Conservation (phyloP, 345 rosid species). For the Durio zibethinus region DNA sequence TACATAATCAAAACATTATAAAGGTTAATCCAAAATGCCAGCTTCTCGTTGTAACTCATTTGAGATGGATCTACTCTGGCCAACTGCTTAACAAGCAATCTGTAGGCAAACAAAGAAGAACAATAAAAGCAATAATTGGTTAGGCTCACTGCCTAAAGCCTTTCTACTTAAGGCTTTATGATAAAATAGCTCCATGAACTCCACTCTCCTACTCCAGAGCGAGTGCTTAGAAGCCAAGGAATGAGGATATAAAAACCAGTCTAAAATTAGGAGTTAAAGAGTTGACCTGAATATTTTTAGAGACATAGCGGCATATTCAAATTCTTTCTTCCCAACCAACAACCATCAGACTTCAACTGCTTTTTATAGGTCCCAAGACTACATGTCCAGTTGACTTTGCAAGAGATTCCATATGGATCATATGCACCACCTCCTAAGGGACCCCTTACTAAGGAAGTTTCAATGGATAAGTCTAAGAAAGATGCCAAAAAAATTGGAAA, state of each 20-base stretch:
- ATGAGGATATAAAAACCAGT: neutral
- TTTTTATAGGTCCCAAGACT: conserved; percentile 40
- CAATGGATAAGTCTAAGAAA: conserved; percentile 35
- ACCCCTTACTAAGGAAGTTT: conserved; percentile 27
- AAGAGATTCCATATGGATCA: conserved; percentile 49
- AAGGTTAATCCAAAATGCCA: conserved; percentile 71
- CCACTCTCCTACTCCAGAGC: neutral
- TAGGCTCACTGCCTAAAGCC: neutral
- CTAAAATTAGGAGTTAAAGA: conserved; percentile 1
- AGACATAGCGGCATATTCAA: conserved; percentile 58
- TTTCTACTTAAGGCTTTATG: neutral
- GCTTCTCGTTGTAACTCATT: conserved; percentile 45
- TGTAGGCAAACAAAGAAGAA: conserved; percentile 20
- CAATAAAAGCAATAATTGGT: neutral
- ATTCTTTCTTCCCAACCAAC: conserved; percentile 62
- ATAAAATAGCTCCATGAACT: neutral
- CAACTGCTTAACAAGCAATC: conserved; percentile 61
- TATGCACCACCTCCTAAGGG: conserved; percentile 22
- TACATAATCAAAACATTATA: conserved; percentile 73
- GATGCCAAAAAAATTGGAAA: conserved; percentile 40
- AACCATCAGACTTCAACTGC: conserved; percentile 60
- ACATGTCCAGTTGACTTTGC: conserved; percentile 44
- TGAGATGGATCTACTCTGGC: conserved; percentile 45
- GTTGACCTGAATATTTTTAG: conserved; percentile 52
- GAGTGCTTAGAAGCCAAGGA: neutral